Evolutionary conservation across 805 yeast genomes (phyloP).

Genomic region (Myxozyma melibiosi): DNA sequence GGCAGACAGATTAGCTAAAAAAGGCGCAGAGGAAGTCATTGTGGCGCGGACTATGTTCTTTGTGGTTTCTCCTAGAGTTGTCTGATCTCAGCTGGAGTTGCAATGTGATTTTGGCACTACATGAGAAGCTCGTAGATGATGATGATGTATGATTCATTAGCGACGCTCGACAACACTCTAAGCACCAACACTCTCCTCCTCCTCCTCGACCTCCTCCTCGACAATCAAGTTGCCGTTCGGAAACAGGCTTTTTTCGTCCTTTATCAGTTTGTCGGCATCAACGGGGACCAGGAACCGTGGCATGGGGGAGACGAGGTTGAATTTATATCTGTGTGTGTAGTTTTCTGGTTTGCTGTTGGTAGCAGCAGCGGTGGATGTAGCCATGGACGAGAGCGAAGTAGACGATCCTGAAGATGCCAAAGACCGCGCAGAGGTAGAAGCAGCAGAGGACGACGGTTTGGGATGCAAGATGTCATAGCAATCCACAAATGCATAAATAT

Average conservation of each 20-base stretch:
- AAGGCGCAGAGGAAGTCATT: conserved; percentile 45
- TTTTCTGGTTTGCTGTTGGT: conserved; percentile 45
- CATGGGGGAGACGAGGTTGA: conserved; percentile 57
- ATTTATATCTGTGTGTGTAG: conserved; percentile 53
- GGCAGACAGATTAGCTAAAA: conserved; percentile 74
- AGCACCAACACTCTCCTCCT: conserved; percentile 8
- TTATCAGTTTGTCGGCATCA: conserved; percentile 40
- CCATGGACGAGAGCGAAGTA: conserved; percentile 18
- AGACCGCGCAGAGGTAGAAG: background rate
- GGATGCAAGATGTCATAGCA: conserved; percentile 42
- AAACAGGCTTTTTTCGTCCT: conserved; percentile 52
- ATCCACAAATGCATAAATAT: conserved; percentile 73
- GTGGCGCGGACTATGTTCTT: background rate
- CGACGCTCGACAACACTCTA: too few relatives aligned
- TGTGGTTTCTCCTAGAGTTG: too few relatives aligned
- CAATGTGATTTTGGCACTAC: too few relatives aligned
- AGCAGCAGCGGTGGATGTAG: conserved; percentile 31
- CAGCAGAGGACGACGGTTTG: conserved; percentile 1
- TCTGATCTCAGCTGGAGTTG: too few relatives aligned
- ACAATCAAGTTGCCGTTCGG: conserved; percentile 69
- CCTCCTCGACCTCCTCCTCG: conserved; percentile 42
- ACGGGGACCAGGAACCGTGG: conserved; percentile 54
- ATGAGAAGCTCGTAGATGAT: too few relatives aligned
- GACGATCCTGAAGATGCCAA: background rate
- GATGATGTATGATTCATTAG: too few relatives aligned